Evolutionary conservation across 2,329 filamentous ascomycete genomes (phyloP).

Genomic region (Ascochyta clinopodiicola): DNA sequence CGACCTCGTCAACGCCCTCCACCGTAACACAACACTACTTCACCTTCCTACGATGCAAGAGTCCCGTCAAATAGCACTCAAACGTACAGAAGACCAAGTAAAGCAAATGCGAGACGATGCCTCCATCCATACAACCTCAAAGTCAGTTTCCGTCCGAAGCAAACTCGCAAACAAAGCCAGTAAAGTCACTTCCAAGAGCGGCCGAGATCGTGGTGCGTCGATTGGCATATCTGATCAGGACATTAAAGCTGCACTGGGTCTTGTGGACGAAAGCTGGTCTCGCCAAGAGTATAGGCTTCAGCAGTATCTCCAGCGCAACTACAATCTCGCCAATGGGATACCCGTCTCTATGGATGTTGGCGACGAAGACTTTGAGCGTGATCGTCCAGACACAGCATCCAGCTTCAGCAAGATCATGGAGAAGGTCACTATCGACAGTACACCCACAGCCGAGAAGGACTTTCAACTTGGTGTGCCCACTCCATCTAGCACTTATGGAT

Average conservation of each 20-base stretch:
- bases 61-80: conserved; percentile 67
- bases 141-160: conserved; percentile 42
- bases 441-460: conserved; percentile 51
- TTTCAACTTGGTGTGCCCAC: conserved; percentile 35
- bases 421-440: conserved; percentile 54
- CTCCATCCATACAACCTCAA: conserved; percentile 32
- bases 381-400: conserved; percentile 50
- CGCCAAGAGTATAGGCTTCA: conserved; percentile 56
- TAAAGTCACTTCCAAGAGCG: conserved; percentile 36
- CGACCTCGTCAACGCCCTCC: conserved; percentile 71
- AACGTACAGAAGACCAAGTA: conserved; percentile 63
- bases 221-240: conserved; percentile 55
- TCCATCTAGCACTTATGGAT: conserved; percentile 23
- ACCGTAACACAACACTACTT: conserved; percentile 68
- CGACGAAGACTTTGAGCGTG: conserved; percentile 52
- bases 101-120: conserved; percentile 57
- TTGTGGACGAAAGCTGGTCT: conserved; percentile 59
- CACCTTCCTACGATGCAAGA: conserved; percentile 68
- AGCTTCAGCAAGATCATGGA: conserved; percentile 53
- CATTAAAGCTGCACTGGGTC: conserved; percentile 55
- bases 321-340: conserved; percentile 53
- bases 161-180: conserved; percentile 41
- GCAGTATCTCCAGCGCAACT: conserved; percentile 56
- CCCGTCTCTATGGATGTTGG: conserved; percentile 53
- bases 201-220: conserved; percentile 34